Percentiles rank a stretch among this genome's conserved stretches.
phyloP scores from a whole-genome alignment of 352 stramenopile species.

The Globisporangium irregulare region DNA sequence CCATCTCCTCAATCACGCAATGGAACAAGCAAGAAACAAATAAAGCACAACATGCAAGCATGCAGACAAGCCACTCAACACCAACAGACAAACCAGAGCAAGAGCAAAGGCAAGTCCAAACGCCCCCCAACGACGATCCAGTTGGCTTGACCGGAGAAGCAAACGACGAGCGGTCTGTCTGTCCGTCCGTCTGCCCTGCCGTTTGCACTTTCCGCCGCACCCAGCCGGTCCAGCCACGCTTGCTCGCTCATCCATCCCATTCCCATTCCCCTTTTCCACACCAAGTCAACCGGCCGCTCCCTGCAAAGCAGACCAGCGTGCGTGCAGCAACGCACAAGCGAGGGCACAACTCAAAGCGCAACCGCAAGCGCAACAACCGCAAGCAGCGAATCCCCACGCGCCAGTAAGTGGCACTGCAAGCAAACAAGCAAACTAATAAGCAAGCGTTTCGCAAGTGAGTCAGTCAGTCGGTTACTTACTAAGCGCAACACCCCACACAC shows the following conservation, averaged over 20 bases:
- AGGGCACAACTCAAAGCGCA: not conserved
- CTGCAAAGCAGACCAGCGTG: not conserved
- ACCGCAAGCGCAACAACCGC: not conserved
- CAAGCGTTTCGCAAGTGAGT: conserved; percentile 1
- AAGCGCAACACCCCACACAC: not conserved
- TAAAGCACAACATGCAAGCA: not conserved
- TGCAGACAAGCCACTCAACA: not conserved
- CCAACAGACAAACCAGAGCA: not conserved
- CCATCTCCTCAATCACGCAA: not conserved
- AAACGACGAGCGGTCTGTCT: too few relatives aligned
- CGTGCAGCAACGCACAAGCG: not conserved
- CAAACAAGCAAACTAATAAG: not conserved
- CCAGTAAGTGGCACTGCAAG: not conserved
- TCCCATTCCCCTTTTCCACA: not conserved
- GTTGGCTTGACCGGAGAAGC: not conserved
- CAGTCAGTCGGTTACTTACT: not conserved
- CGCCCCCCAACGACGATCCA: too few relatives aligned
- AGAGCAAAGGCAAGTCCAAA: too few relatives aligned
- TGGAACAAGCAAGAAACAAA: not conserved
- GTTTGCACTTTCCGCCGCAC: not conserved
- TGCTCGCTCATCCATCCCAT: not conserved
- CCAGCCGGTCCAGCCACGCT: not conserved
- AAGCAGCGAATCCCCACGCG: not conserved
- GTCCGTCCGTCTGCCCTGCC: not conserved
- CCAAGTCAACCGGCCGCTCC: not conserved